Conservation (phyloP, 805 yeast species). For the Wickerhamia fluorescens region DNA sequence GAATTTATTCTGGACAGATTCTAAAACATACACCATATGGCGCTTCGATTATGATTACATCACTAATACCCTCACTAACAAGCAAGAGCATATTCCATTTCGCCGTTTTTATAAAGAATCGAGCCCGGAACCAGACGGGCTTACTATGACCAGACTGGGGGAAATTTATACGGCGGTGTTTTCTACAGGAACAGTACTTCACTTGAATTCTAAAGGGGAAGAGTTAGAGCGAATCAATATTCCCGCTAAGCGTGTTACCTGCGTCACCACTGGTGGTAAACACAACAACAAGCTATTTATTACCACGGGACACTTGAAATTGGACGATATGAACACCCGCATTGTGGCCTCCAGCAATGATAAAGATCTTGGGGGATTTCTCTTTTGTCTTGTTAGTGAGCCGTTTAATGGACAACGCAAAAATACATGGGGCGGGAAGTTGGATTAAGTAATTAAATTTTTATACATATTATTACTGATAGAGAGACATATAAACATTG, state of each 20-base stretch:
- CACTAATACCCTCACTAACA: slow-evolving; percentile 22
- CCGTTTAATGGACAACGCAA: slow-evolving; percentile 20
- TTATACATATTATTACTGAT: too few relatives aligned
- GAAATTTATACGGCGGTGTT: slow-evolving; percentile 63
- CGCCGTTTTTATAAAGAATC: slow-evolving; percentile 11
- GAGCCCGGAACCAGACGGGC: slow-evolving; percentile 73
- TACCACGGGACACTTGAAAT: slow-evolving; percentile 54
- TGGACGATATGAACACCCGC: slow-evolving; percentile 28
- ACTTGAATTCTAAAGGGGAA: slow-evolving; percentile 43
- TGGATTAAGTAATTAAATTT: too few relatives aligned
- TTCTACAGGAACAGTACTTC: slow-evolving; percentile 50
- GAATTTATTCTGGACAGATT: slow-evolving; percentile 35
- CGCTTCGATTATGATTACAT: slow-evolving; percentile 29
- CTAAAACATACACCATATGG: slow-evolving; percentile 28
- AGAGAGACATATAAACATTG: too few relatives aligned
- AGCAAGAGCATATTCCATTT: slow-evolving; percentile 4
- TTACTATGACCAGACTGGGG: slow-evolving; percentile 48
- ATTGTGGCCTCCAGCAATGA: slow-evolving; percentile 16
- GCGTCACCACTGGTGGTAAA: slow-evolving; percentile 55
- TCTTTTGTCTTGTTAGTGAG: slow-evolving; percentile 39
- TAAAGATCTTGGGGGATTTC: slow-evolving; percentile 56
- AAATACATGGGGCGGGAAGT: slow-evolving; percentile 24
- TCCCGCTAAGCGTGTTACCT: slow-evolving; percentile 58
- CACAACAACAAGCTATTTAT: slow-evolving; percentile 53
- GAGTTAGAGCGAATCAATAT: slow-evolving; percentile 40